Percentiles rank a stretch among this genome's conserved stretches.
Conservation (phyloP, 441 rosid genomes). For the Cnidoscolus chayamansa region DNA sequence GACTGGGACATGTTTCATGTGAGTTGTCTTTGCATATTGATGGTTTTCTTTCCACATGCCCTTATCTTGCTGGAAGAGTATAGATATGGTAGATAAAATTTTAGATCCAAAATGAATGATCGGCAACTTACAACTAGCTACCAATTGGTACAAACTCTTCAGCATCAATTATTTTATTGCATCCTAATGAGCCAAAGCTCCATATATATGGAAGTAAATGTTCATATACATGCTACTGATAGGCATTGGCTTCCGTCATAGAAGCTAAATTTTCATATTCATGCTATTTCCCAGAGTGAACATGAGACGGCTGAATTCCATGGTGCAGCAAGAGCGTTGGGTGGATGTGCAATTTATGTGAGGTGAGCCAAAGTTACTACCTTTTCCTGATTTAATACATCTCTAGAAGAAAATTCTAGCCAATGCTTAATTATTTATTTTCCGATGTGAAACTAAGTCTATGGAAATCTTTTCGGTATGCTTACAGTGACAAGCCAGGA, state of each 20-base stretch:
- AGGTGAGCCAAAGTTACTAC: conserved; percentile 37
- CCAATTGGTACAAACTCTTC: not conserved
- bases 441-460: not conserved
- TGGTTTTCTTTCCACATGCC: not conserved
- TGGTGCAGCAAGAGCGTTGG: conserved; percentile 64
- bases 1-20: conserved; percentile 89
- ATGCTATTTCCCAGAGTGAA: conserved; percentile 46
- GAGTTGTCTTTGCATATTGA: conserved; percentile 23
- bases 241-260: not conserved
- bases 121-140: too few relatives aligned
- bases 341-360: conserved; percentile 69
- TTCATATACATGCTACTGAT: too few relatives aligned
- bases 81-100: not conserved
- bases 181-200: not conserved
- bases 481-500: conserved; percentile 65
- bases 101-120: not conserved
- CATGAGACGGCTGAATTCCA: conserved; percentile 62
- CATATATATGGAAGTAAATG: not conserved
- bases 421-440: not conserved
- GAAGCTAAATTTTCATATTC: conserved; percentile 3
- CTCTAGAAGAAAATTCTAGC: not conserved
- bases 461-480: not conserved
- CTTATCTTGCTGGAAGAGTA: too few relatives aligned
- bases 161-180: not conserved
- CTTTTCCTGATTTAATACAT: not conserved